These are phyloP conservation scores for Picea sitchensis DNA, from an alignment of 75 land plant species.

Conservation along the genomic window DNA sequence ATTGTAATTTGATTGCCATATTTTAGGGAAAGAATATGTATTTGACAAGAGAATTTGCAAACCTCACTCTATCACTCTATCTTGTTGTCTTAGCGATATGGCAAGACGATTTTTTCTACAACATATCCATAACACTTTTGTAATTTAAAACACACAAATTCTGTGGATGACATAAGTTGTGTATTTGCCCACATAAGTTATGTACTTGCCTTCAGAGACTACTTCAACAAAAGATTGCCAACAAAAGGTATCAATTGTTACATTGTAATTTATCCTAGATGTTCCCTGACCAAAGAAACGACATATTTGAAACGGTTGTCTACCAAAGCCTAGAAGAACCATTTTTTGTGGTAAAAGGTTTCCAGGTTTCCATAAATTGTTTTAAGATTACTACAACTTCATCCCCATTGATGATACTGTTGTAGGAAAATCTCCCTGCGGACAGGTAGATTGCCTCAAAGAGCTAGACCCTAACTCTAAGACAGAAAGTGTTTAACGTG, in stretches of 20 bases:
- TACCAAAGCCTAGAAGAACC: constrained; percentile 67
- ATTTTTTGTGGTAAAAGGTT: constrained; percentile 92
- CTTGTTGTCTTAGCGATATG: neutral
- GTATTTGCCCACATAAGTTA: constrained; percentile 55
- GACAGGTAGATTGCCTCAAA: no score
- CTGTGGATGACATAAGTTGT: no score
- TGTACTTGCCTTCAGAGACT: constrained; percentile 70
- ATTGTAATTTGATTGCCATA: neutral
- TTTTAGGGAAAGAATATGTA: neutral
- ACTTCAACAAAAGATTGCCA: constrained; percentile 34
- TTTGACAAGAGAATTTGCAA: neutral
- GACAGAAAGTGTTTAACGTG: no score
- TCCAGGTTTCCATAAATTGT: constrained; percentile 46
- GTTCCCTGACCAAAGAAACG: constrained; percentile 80
- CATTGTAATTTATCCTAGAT: constrained; percentile 57
- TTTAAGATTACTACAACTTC: no score
- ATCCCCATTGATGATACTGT: no score
- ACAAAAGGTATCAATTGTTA: no score
- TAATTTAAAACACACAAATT: no score
- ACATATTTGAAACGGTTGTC: constrained; percentile 81
- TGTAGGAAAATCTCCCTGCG: no score
- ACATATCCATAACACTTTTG: constrained; percentile 61
- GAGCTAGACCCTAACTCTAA: no score
- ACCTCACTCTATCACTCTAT: neutral
- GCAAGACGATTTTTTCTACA: constrained; percentile 58